A percentile compares a stretch with the other conserved stretches of the same genome.
Evolutionary conservation across 805 yeast species (phyloP).

Genomic region (Candida vaughaniae): DNA sequence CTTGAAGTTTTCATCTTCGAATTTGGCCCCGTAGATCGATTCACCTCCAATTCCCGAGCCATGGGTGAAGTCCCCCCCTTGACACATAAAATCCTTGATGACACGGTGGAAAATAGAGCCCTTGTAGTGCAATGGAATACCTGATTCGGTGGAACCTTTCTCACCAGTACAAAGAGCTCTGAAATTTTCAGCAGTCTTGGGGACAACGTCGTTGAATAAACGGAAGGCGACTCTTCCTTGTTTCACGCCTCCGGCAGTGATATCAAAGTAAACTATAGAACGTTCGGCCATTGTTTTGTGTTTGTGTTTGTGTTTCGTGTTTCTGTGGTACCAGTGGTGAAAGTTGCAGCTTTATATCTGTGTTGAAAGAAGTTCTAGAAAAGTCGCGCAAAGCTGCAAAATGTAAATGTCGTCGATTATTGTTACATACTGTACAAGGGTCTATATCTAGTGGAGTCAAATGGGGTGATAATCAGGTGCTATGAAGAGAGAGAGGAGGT

Average conservation of each 20-base stretch:
- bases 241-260: conserved; percentile 66
- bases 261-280: conserved; percentile 72
- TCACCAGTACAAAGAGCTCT: conserved; percentile 88
- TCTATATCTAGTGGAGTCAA: too few species aligned
- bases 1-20: conserved; percentile 87
- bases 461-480: too few species aligned
- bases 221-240: conserved; percentile 81
- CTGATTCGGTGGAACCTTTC: conserved; percentile 61
- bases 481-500: too few species aligned
- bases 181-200: conserved; percentile 88
- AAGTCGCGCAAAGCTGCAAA: neutral
- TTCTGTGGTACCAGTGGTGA: neutral
- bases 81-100: conserved; percentile 86
- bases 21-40: conserved; percentile 49
- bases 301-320: too few species aligned
- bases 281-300: conserved; percentile 4
- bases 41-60: conserved; percentile 45
- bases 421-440: too few species aligned
- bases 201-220: conserved; percentile 69
- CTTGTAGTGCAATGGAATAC: conserved; percentile 71
- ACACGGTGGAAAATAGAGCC: conserved; percentile 93
- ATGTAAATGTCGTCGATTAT: neutral
- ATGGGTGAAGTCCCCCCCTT: conserved; percentile 78
- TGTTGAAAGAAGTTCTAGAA: neutral
- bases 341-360: neutral